Percentiles rank a stretch among this genome's conserved stretches.
Evolutionary conservation across 129 eudicot species (phyloP).

Genomic region (Mikania micrantha): DNA sequence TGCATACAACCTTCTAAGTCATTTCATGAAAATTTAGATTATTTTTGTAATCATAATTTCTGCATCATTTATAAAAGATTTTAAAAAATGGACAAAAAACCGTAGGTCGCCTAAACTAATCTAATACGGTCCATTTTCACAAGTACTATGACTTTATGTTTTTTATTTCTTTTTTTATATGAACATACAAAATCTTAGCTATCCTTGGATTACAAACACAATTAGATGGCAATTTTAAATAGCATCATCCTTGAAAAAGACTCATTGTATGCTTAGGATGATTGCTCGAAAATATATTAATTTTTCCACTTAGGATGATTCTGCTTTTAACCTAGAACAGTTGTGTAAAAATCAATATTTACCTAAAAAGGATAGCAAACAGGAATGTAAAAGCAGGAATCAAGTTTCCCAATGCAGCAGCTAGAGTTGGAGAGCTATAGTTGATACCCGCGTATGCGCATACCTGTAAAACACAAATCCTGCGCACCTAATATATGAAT

Average conservation of each 20-base stretch:
- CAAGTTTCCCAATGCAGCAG: slow-evolving; percentile 47
- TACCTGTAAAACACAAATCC: slow-evolving; percentile 46
- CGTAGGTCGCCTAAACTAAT: background rate
- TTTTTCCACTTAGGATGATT: background rate
- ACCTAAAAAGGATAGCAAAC: slow-evolving; percentile 47
- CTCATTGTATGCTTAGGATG: background rate
- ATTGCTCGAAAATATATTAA: background rate
- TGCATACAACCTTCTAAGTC: background rate
- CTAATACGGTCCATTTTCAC: background rate
- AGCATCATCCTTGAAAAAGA: background rate
- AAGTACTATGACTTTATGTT: background rate
- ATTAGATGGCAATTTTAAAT: background rate
- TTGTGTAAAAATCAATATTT: background rate
- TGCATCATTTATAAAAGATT: background rate
- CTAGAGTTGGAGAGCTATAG: slow-evolving; percentile 52
- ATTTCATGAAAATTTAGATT: background rate
- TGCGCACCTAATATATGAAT: slow-evolving; percentile 16
- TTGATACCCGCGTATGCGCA: slow-evolving; percentile 43
- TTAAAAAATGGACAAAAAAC: background rate
- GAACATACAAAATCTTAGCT: background rate
- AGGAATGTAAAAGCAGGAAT: slow-evolving; percentile 48
- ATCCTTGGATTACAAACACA: background rate
- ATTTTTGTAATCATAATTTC: background rate
- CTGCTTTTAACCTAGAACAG: background rate
- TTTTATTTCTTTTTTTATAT: background rate